These are phyloP conservation scores for Pestalotiopsis sp. DNA, from an alignment of 2,329 filamentous ascomycete genomes.

Conservation along the genomic window DNA sequence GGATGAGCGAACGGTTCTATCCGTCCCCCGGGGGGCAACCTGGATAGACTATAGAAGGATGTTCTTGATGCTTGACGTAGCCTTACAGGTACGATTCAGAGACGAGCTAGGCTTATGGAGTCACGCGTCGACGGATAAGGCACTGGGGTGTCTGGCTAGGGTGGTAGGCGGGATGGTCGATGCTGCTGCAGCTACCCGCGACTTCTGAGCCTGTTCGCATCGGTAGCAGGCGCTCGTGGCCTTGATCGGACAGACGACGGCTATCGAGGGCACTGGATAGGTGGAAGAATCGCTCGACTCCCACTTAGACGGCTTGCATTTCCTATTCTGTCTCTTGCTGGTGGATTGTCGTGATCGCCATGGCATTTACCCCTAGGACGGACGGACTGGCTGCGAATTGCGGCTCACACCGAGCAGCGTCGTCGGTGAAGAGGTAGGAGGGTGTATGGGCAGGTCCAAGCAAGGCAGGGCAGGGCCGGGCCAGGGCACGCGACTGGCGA, in stretches of 20 bases:
- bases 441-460: neutral
- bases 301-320: slow-evolving; percentile 1
- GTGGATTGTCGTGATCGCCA: neutral
- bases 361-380: neutral
- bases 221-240: slow-evolving; percentile 24
- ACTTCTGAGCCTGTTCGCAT: slow-evolving; percentile 37
- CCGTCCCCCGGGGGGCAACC: slow-evolving; percentile 20
- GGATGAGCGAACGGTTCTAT: slow-evolving; percentile 30
- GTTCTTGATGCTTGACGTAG: slow-evolving; percentile 5
- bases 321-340: neutral
- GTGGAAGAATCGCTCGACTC: neutral
- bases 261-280: slow-evolving; percentile 28
- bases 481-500: neutral
- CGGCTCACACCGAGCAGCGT: neutral
- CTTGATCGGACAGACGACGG: slow-evolving; percentile 17
- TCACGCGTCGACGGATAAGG: slow-evolving; percentile 38
- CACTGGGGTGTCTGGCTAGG: slow-evolving; percentile 36
- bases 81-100: slow-evolving; percentile 6
- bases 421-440: neutral
- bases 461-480: neutral
- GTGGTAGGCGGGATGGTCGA: slow-evolving; percentile 37
- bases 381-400: neutral
- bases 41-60: slow-evolving; percentile 27
- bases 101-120: slow-evolving; percentile 26
- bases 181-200: slow-evolving; percentile 37